Conservation (phyloP, 2,329 filamentous ascomycete species). For the Aspergillus sp. region DNA sequence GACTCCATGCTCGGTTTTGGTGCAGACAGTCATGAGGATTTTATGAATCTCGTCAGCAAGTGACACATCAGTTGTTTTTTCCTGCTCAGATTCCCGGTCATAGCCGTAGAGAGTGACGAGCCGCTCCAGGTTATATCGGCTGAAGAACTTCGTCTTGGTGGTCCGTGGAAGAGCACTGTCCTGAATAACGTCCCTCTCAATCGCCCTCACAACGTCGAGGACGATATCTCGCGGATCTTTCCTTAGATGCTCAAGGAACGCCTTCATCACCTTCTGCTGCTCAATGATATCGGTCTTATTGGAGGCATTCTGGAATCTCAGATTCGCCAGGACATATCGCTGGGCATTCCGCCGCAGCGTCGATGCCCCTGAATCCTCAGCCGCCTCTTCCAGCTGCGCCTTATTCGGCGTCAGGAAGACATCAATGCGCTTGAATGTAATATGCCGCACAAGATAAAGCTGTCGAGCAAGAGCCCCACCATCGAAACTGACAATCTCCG, state of each 20-base stretch:
- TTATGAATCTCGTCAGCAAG: slow-evolving; percentile 74
- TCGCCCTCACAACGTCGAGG: slow-evolving; percentile 71
- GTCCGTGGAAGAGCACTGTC: slow-evolving; percentile 75
- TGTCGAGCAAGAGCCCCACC: slow-evolving; percentile 78
- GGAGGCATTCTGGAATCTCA: slow-evolving; percentile 76
- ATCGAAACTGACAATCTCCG: slow-evolving; percentile 83
- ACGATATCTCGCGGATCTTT: slow-evolving; percentile 78
- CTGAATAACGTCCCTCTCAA: slow-evolving; percentile 73
- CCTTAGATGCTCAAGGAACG: slow-evolving; percentile 75
- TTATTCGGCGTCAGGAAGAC: slow-evolving; percentile 77
- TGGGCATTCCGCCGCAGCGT: slow-evolving; percentile 84
- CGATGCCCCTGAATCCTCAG: slow-evolving; percentile 70
- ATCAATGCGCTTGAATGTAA: slow-evolving; percentile 78
- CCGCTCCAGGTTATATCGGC: slow-evolving; percentile 71
- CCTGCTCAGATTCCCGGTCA: slow-evolving; percentile 53
- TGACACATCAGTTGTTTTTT: slow-evolving; percentile 47
- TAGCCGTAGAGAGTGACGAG: slow-evolving; percentile 72
- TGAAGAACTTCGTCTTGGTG: slow-evolving; percentile 76
- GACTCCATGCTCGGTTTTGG: slow-evolving; percentile 72
- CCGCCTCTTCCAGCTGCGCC: slow-evolving; percentile 54
- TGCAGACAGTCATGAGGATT: slow-evolving; percentile 77
- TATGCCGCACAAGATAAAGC: slow-evolving; percentile 76
- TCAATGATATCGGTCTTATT: slow-evolving; percentile 82
- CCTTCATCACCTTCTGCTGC: slow-evolving; percentile 69
- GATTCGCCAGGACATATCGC: slow-evolving; percentile 75